phyloP scores from a whole-genome alignment of 2,329 filamentous ascomycete species.

The Phaeosphaeria sp. region DNA sequence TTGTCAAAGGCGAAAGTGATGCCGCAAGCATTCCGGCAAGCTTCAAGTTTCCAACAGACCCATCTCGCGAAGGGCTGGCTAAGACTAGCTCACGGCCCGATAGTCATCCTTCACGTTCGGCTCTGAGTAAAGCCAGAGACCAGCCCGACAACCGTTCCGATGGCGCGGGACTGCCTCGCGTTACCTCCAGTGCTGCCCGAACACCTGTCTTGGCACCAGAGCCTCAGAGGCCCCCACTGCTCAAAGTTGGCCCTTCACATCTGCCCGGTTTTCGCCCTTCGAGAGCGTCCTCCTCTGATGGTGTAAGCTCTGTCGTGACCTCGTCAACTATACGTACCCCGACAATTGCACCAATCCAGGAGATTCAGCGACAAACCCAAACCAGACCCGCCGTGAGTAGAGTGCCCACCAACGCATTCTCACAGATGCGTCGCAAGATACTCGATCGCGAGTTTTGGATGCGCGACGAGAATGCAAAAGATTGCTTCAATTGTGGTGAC shows the following conservation, averaged over 20 bases:
- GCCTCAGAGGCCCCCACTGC: slow-evolving; percentile 49
- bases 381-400: slow-evolving; percentile 37
- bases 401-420: slow-evolving; percentile 48
- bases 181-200: slow-evolving; percentile 28
- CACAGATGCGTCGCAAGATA: slow-evolving; percentile 81
- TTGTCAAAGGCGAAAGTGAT: slow-evolving; percentile 29
- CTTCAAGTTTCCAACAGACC: slow-evolving; percentile 29
- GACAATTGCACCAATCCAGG: slow-evolving; percentile 38
- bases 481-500: slow-evolving; percentile 91
- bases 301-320: slow-evolving; percentile 47
- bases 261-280: slow-evolving; percentile 57
- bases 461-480: slow-evolving; percentile 97
- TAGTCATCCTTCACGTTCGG: slow-evolving; percentile 24
- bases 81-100: slow-evolving; percentile 33
- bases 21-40: slow-evolving; percentile 27
- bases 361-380: slow-evolving; percentile 32
- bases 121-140: slow-evolving; percentile 26
- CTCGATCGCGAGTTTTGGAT: slow-evolving; percentile 98
- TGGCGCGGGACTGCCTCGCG: slow-evolving; percentile 25
- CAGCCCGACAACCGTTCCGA: slow-evolving; percentile 33
- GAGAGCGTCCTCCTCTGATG: slow-evolving; percentile 55
- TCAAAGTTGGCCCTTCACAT: slow-evolving; percentile 55
- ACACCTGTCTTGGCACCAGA: slow-evolving; percentile 34
- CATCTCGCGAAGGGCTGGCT: slow-evolving; percentile 28
- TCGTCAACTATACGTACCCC: slow-evolving; percentile 42